phyloP scores from a whole-genome alignment of 2,329 filamentous ascomycete species.

The Eutypa lata region DNA sequence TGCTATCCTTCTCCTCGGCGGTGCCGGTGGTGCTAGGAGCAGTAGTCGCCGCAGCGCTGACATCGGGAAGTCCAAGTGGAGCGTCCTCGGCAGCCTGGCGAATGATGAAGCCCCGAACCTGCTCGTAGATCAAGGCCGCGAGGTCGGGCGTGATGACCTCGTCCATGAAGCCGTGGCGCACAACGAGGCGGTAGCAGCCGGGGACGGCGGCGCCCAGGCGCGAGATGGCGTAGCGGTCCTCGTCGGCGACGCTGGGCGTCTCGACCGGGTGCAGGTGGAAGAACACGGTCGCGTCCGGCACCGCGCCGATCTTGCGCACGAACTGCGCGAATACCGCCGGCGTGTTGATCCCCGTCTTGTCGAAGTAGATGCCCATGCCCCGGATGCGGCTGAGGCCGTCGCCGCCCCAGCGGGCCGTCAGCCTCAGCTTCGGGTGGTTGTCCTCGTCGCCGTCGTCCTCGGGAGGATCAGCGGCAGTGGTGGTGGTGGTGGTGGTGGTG shows the following conservation, averaged over 20 bases:
- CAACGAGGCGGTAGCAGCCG: conserved; percentile 65
- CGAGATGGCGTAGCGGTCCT: conserved; percentile 46
- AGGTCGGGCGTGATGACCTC: conserved; percentile 65
- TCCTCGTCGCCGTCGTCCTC: conserved; percentile 13
- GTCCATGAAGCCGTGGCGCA: conserved; percentile 72
- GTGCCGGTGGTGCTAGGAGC: no score
- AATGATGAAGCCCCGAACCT: conserved; percentile 51
- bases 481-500: no score
- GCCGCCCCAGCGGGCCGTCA: conserved; percentile 39
- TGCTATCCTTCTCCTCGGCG: no score
- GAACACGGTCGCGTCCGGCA: conserved; percentile 68
- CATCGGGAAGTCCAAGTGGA: no score
- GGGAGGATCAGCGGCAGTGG: no score
- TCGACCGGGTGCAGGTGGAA: conserved; percentile 68
- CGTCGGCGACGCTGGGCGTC: conserved; percentile 49
- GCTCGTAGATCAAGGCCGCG: conserved; percentile 55
- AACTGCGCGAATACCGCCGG: conserved; percentile 72
- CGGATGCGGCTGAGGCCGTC: conserved; percentile 44
- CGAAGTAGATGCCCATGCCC: conserved; percentile 72
- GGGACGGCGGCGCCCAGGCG: conserved; percentile 44
- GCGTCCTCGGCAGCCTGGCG: conserved; percentile 23
- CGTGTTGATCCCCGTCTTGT: conserved; percentile 66
- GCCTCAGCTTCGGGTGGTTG: conserved; percentile 22
- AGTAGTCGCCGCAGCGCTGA: no score
- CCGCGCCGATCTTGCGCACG: conserved; percentile 64